Evolutionary conservation across 2,329 filamentous ascomycete species (phyloP).

Genomic region (Exophiala sp.): DNA sequence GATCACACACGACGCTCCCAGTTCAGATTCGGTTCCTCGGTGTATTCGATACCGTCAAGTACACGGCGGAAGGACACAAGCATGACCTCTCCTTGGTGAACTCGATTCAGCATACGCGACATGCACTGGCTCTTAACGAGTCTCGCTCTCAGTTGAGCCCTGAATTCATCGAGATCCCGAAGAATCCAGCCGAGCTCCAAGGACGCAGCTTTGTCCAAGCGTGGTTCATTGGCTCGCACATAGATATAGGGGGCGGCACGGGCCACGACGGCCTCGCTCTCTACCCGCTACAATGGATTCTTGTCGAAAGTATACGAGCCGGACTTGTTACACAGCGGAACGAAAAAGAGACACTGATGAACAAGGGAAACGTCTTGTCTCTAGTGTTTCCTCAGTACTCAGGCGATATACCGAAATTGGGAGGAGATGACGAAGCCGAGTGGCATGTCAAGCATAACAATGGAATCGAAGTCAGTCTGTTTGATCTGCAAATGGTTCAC

Average conservation of each 20-base stretch:
- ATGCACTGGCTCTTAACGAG: slow-evolving; percentile 42
- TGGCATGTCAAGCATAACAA: slow-evolving; percentile 23
- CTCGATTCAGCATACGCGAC: slow-evolving; percentile 37
- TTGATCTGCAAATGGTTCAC: slow-evolving; percentile 22
- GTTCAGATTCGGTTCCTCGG: slow-evolving; percentile 40
- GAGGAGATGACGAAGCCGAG: slow-evolving; percentile 20
- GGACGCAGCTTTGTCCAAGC: slow-evolving; percentile 36
- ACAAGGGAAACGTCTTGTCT: slow-evolving; percentile 7
- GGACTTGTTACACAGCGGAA: slow-evolving; percentile 32
- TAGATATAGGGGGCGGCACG: slow-evolving; percentile 38
- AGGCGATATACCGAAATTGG: slow-evolving; percentile 21
- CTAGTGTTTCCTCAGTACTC: slow-evolving; percentile 25
- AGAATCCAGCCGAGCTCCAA: slow-evolving; percentile 19
- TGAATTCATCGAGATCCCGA: slow-evolving; percentile 27
- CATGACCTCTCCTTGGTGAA: slow-evolving; percentile 34
- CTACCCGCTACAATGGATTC: slow-evolving; percentile 45
- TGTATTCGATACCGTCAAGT: slow-evolving; percentile 38
- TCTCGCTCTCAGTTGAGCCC: slow-evolving; percentile 31
- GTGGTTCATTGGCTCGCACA: slow-evolving; percentile 40
- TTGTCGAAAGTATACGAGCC: slow-evolving; percentile 34
- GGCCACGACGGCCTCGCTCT: slow-evolving; percentile 38
- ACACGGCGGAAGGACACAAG: slow-evolving; percentile 27
- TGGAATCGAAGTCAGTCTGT: slow-evolving; percentile 22
- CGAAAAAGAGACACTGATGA: neutral
- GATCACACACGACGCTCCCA: slow-evolving; percentile 21